Evolutionary conservation across 768 basidiomycete species (phyloP).

Genomic region (Gymnopilus junonius): DNA sequence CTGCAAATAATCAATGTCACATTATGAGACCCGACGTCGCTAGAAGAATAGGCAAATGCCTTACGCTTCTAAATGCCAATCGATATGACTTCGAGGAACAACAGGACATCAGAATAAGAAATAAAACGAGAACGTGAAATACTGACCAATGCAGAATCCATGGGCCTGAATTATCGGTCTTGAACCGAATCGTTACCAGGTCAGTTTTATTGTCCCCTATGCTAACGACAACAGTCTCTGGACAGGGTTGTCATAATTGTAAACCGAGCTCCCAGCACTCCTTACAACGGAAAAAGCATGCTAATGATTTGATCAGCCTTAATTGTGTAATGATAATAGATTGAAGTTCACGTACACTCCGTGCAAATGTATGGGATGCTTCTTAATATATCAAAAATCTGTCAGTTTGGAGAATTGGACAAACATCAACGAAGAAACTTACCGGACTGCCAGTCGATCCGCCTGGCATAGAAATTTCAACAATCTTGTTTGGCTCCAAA

Average conservation of each 20-base stretch:
- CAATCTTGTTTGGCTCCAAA: conserved; percentile 45
- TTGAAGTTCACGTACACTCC: conserved; percentile 33
- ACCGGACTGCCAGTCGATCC: conserved; percentile 39
- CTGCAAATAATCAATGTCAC: conserved; percentile 12
- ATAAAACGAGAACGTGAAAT: neutral
- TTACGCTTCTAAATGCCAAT: conserved; percentile 51
- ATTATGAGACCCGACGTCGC: neutral
- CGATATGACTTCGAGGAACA: conserved; percentile 37
- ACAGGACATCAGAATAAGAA: neutral
- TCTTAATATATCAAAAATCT: neutral
- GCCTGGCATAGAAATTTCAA: conserved; percentile 53
- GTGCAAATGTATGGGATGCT: conserved; percentile 51
- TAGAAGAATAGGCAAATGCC: conserved; percentile 5
- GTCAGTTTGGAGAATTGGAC: neutral
- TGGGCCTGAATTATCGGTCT: conserved; percentile 66
- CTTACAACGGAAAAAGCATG: conserved; percentile 44
- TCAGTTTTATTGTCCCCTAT: conserved; percentile 30
- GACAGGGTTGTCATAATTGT: conserved; percentile 55
- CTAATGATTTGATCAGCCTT: conserved; percentile 21
- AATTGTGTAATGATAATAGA: neutral
- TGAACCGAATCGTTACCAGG: conserved; percentile 58
- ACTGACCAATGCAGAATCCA: conserved; percentile 45
- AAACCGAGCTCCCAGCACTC: conserved; percentile 38
- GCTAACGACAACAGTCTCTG: conserved; percentile 41
- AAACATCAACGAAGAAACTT: conserved; percentile 14